These are phyloP conservation scores for Didymellaceae sp. DNA, from an alignment of 2,329 filamentous ascomycete species.

Conservation along the genomic window DNA sequence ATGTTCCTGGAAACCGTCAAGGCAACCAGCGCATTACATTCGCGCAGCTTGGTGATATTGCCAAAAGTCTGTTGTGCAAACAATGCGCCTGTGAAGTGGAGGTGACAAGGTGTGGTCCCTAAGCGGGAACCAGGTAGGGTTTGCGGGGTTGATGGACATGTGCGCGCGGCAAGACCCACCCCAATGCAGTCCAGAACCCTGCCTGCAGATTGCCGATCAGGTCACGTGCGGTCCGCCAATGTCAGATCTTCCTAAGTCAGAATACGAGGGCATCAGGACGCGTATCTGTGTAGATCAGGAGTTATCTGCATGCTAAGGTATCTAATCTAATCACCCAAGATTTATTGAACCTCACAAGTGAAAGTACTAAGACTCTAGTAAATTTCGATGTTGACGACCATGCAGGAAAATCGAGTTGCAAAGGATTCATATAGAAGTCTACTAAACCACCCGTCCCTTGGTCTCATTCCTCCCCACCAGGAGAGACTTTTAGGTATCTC, in stretches of 20 bases:
- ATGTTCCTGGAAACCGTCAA: neutral
- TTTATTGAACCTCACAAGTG: no score
- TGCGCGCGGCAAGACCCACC: conserved; percentile 3
- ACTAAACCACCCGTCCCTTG: conserved; percentile 13
- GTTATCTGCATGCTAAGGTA: neutral
- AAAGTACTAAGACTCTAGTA: conserved; percentile 1
- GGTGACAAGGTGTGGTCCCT: conserved; percentile 1
- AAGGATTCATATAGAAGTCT: conserved; percentile 27
- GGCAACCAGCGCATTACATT: neutral
- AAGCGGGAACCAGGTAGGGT: conserved; percentile 1
- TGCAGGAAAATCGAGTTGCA: conserved; percentile 19
- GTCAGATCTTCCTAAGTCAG: neutral
- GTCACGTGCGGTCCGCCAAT: neutral
- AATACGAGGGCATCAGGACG: no score
- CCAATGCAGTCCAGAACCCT: neutral
- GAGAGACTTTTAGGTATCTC: conserved; percentile 24
- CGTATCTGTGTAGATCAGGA: no score
- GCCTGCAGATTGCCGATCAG: neutral
- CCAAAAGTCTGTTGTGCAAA: conserved; percentile 10
- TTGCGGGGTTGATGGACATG: conserved; percentile 23
- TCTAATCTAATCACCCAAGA: no score
- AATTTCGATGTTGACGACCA: conserved; percentile 12
- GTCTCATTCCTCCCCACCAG: conserved; percentile 9
- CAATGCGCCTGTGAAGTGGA: conserved; percentile 5
- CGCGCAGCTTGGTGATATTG: neutral